A percentile compares a stretch with the other conserved stretches of the same genome.
phyloP scores from a whole-genome alignment of 306 rosid species.

The Citrullus amarus region DNA sequence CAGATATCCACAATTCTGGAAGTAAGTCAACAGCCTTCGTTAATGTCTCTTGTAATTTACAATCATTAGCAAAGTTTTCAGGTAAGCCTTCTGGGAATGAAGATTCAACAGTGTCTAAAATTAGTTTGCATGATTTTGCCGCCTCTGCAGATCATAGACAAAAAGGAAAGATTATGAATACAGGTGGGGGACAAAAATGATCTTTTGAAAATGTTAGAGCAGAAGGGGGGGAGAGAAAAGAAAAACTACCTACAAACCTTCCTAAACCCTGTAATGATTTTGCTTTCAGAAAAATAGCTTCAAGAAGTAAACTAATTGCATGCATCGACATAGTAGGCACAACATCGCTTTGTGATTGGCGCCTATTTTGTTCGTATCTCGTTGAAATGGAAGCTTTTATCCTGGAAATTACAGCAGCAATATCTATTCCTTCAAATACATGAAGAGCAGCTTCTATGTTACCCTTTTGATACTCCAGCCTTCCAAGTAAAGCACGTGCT shows the following conservation, averaged over 20 bases:
- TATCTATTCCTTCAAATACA: conserved; percentile 91
- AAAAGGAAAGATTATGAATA: background rate
- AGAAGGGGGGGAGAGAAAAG: background rate
- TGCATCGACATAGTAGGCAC: conserved; percentile 69
- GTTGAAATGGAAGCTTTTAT: conserved; percentile 57
- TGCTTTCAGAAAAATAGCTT: conserved; percentile 81
- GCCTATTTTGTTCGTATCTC: conserved; percentile 41
- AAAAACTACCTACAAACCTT: conserved; percentile 61
- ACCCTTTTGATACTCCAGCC: conserved; percentile 88
- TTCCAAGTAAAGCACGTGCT: conserved; percentile 92
- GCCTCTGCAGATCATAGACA: conserved; percentile 43
- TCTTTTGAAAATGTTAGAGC: background rate
- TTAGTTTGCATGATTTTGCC: conserved; percentile 67
- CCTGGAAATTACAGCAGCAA: conserved; percentile 55
- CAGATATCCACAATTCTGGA: conserved; percentile 76
- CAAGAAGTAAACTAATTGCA: conserved; percentile 81
- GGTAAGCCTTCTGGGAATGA: conserved; percentile 81
- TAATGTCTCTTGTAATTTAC: conserved; percentile 64
- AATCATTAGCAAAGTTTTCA: conserved; percentile 41
- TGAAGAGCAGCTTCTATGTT: conserved; percentile 82
- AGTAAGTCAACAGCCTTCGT: conserved; percentile 60
- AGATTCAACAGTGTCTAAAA: conserved; percentile 73
- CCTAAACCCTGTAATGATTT: conserved; percentile 67
- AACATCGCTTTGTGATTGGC: conserved; percentile 42
- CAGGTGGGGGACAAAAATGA: background rate